These are phyloP conservation scores for Senna tora DNA, from an alignment of 306 rosid genomes.

Conservation along the genomic window DNA sequence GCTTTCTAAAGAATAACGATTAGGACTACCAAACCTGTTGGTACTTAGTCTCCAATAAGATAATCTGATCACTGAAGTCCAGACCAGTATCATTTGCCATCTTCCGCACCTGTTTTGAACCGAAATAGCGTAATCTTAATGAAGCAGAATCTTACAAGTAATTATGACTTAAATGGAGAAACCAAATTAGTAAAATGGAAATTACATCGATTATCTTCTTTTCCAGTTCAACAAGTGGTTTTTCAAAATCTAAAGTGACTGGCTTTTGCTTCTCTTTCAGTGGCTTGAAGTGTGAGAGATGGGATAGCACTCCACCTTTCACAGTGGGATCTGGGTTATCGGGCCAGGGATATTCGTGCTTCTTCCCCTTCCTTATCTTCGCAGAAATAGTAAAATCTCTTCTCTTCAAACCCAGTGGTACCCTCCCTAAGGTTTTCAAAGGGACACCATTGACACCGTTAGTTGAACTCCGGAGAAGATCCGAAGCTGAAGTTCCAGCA, in stretches of 20 bases:
- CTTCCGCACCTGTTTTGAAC: constrained; percentile 69
- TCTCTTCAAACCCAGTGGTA: constrained; percentile 51
- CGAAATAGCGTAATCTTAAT: constrained; percentile 31
- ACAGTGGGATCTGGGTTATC: constrained; percentile 84
- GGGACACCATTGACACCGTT: constrained; percentile 70
- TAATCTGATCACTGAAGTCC: constrained; percentile 92
- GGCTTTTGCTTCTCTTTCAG: constrained; percentile 76
- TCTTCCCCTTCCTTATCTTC: constrained; percentile 75
- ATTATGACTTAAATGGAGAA: constrained; percentile 30
- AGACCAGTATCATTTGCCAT: constrained; percentile 91
- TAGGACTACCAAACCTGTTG: constrained; percentile 63
- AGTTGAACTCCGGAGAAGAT: constrained; percentile 79
- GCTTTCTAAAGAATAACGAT: constrained; percentile 19
- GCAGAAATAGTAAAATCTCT: constrained; percentile 63
- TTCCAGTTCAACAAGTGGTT: constrained; percentile 74
- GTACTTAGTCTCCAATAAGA: constrained; percentile 71
- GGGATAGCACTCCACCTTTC: constrained; percentile 72
- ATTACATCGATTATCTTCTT: constrained; percentile 88
- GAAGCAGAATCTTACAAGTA: constrained; percentile 16
- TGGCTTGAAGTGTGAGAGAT: constrained; percentile 84
- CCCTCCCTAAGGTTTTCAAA: constrained; percentile 67
- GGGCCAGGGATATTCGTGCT: constrained; percentile 86
- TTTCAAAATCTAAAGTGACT: constrained; percentile 79
- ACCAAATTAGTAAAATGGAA: constrained; percentile 26
- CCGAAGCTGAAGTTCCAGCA: constrained; percentile 70